Conservation (phyloP, 2,329 filamentous ascomycete species). For the Venturia nashicola region DNA sequence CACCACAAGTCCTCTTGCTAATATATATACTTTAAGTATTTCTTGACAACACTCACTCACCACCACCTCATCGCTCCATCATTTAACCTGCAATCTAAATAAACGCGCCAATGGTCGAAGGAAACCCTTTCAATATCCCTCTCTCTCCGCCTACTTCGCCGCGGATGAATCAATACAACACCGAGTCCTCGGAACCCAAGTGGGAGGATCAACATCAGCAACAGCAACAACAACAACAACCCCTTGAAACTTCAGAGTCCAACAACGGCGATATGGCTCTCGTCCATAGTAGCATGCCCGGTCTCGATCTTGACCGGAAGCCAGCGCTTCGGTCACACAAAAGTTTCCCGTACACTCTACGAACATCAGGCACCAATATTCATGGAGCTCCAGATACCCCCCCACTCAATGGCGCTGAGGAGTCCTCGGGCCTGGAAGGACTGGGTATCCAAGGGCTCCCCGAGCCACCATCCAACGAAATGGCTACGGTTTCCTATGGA, state of each 20-base stretch:
- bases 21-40: not conserved
- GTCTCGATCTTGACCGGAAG: conserved; percentile 18
- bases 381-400: conserved; percentile 7
- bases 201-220: conserved; percentile 27
- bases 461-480: conserved; percentile 18
- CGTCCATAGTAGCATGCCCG: conserved; percentile 23
- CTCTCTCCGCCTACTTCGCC: conserved; percentile 38
- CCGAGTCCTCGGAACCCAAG: conserved; percentile 29
- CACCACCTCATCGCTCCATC: not conserved
- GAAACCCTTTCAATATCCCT: conserved; percentile 30
- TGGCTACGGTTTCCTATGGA: conserved; percentile 25
- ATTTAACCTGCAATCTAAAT: not conserved
- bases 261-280: conserved; percentile 26
- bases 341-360: conserved; percentile 30
- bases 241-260: conserved; percentile 22
- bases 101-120: conserved; percentile 26
- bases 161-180: conserved; percentile 36
- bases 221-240: conserved; percentile 21
- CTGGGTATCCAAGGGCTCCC: conserved; percentile 19
- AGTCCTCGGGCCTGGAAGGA: conserved; percentile 13
- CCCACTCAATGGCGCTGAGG: conserved; percentile 13
- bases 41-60: conserved; percentile 3
- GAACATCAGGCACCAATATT: conserved; percentile 18
- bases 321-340: conserved; percentile 31
- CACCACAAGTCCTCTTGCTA: not conserved